A percentile compares a stretch with the other conserved stretches of the same genome.
These are phyloP conservation scores for Diaporthe humulicola DNA, from an alignment of 2,329 filamentous ascomycete species.

Conservation along the genomic window DNA sequence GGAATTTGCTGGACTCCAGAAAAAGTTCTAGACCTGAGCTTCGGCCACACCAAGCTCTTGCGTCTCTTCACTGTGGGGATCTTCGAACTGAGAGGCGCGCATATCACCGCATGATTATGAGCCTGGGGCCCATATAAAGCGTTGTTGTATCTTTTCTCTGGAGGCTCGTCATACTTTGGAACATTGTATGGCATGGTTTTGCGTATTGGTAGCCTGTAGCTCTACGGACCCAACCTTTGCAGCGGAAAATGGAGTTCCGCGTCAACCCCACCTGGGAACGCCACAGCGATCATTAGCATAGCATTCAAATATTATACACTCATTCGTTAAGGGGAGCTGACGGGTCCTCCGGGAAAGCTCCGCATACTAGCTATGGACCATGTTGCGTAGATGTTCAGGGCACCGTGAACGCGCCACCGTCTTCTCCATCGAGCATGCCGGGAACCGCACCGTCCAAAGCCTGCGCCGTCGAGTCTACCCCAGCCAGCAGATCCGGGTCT, in stretches of 20 bases:
- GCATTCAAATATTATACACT: too few species aligned
- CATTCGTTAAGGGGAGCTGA: not conserved
- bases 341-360: not conserved
- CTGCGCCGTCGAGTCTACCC: not conserved
- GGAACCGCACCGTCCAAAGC: not conserved
- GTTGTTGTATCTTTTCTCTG: too few species aligned
- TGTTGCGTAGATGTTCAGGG: not conserved
- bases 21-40: too few species aligned
- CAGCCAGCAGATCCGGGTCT: not conserved
- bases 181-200: too few species aligned
- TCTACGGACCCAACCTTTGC: not conserved
- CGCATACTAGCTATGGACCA: rapidly evolving
- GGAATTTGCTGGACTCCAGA: too few species aligned
- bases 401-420: not conserved
- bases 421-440: not conserved
- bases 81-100: too few species aligned
- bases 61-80: too few species aligned
- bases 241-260: constrained; percentile 1
- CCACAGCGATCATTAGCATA: too few species aligned
- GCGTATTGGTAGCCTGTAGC: not conserved
- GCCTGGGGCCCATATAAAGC: too few species aligned
- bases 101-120: too few species aligned
- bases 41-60: too few species aligned
- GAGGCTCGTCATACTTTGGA: too few species aligned
- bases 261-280: not conserved